These are phyloP conservation scores for Linum usitatissimum DNA, from an alignment of 345 rosid genomes.

Conservation along the genomic window DNA sequence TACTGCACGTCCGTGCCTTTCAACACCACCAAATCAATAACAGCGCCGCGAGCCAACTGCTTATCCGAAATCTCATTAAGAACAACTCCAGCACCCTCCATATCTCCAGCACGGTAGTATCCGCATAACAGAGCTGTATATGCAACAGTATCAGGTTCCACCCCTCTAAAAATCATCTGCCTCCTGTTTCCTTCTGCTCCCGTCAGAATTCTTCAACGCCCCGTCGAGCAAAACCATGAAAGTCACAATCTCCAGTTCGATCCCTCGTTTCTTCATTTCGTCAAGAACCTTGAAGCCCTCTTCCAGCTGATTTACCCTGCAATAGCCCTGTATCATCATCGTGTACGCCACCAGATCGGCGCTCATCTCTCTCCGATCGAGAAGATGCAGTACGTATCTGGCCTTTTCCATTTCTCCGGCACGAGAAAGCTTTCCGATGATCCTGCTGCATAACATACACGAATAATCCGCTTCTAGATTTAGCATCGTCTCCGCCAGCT, in stretches of 20 bases:
- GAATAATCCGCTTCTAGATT: constrained; percentile 31
- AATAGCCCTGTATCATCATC: constrained; percentile 54
- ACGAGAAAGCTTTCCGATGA: constrained; percentile 36
- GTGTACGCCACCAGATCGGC: constrained; percentile 51
- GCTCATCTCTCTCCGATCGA: constrained; percentile 24
- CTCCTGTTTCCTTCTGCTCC: constrained; percentile 9
- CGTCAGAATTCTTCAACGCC: constrained; percentile 20
- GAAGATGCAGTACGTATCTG: constrained; percentile 23
- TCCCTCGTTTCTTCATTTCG: constrained; percentile 51
- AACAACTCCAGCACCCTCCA: constrained; percentile 34
- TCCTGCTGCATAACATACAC: constrained; percentile 31
- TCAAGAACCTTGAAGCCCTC: constrained; percentile 36
- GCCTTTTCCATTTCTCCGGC: constrained; percentile 37
- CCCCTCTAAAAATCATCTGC: constrained; percentile 43
- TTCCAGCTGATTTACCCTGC: constrained; percentile 29
- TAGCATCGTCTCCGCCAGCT: constrained; percentile 32
- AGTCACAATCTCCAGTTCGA: constrained; percentile 46
- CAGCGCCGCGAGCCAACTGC: constrained; percentile 23
- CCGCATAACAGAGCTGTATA: constrained; percentile 47
- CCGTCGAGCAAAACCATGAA: constrained; percentile 53
- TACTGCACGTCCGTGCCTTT: constrained; percentile 19
- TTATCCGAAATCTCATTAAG: constrained; percentile 27
- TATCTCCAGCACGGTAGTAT: constrained; percentile 28
- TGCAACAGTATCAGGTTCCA: constrained; percentile 48
- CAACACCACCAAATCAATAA: constrained; percentile 15